phyloP scores from a whole-genome alignment of 1,139 yeast species.

The Saccharomyces hybrid region DNA sequence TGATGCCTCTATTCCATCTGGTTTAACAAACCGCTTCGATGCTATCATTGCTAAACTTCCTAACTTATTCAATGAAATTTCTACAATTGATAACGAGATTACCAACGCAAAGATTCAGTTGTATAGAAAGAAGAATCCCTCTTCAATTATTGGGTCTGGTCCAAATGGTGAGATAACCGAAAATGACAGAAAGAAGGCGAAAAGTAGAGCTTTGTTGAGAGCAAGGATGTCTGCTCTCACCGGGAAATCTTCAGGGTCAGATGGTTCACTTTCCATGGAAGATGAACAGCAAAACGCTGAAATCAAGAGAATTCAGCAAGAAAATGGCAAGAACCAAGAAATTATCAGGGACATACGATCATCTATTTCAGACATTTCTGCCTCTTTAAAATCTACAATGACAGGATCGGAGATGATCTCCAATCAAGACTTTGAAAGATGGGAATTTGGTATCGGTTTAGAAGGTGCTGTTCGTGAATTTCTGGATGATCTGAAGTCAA shows the following conservation, averaged over 20 bases:
- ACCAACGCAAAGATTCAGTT: constrained; percentile 60
- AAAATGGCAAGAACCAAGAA: constrained; percentile 46
- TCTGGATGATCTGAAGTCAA: constrained; percentile 44
- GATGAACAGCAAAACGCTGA: constrained; percentile 52
- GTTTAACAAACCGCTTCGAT: constrained; percentile 29
- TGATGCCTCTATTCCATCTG: constrained; percentile 29
- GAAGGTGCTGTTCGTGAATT: constrained; percentile 60
- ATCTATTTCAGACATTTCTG: constrained; percentile 65
- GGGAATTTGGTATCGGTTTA: constrained; percentile 87
- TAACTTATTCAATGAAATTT: constrained; percentile 52
- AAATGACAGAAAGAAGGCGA: constrained; percentile 68
- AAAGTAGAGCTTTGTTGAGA: constrained; percentile 65
- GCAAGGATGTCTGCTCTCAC: constrained; percentile 90
- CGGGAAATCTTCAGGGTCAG: constrained; percentile 54
- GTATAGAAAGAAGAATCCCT: constrained; percentile 60
- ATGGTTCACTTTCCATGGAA: constrained; percentile 31
- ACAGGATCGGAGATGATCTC: constrained; percentile 31
- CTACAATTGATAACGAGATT: constrained; percentile 58
- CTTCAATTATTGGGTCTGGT: constrained; percentile 66
- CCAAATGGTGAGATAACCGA: constrained; percentile 81
- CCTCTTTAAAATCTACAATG: constrained; percentile 48
- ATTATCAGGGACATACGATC: constrained; percentile 66
- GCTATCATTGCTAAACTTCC: constrained; percentile 68
- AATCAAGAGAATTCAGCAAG: constrained; percentile 46
- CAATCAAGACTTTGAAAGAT: constrained; percentile 57